Percentiles rank a stretch among this genome's conserved stretches.
Conservation (phyloP, 176 grass and related monocot species). For the Aegilops bicornis region DNA sequence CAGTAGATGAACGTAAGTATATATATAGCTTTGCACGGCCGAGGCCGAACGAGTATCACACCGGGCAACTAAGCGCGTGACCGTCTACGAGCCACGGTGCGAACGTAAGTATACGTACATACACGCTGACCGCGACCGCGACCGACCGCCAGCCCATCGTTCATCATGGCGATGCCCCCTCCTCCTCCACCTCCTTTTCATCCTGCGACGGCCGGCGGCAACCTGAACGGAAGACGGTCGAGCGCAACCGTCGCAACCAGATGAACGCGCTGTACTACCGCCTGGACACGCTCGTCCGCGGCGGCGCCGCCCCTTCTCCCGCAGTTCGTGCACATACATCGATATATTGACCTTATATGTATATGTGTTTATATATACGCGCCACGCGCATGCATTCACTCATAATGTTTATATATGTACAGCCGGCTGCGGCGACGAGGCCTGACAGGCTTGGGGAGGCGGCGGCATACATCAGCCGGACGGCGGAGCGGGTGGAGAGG, state of each 20-base stretch:
- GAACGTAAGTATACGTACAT: neutral
- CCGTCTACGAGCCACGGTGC: neutral
- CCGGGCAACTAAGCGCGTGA: neutral
- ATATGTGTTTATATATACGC: neutral
- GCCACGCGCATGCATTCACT: neutral
- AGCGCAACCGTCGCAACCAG: slow-evolving; percentile 64
- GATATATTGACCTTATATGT: neutral
- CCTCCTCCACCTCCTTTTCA: neutral
- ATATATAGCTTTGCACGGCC: neutral
- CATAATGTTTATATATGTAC: neutral
- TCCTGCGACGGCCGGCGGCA: neutral
- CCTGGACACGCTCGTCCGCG: slow-evolving; percentile 59
- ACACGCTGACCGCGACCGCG: neutral
- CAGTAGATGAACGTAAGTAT: neutral
- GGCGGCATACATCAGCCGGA: slow-evolving; percentile 56
- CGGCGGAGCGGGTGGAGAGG: slow-evolving; percentile 49
- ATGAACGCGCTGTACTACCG: slow-evolving; percentile 68
- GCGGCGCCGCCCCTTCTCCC: neutral
- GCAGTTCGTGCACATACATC: slow-evolving; percentile 14
- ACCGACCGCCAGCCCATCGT: neutral
- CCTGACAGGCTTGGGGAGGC: slow-evolving; percentile 66
- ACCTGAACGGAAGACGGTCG: slow-evolving; percentile 68
- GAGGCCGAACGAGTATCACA: slow-evolving; percentile 30
- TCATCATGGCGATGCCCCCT: slow-evolving; percentile 48
- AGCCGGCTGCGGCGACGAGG: slow-evolving; percentile 15